Evolutionary conservation across 352 stramenopile genomes (phyloP), one percentile per base, ranked within the genome.

Genomic region (Globisporangium cystogenes): DNA sequence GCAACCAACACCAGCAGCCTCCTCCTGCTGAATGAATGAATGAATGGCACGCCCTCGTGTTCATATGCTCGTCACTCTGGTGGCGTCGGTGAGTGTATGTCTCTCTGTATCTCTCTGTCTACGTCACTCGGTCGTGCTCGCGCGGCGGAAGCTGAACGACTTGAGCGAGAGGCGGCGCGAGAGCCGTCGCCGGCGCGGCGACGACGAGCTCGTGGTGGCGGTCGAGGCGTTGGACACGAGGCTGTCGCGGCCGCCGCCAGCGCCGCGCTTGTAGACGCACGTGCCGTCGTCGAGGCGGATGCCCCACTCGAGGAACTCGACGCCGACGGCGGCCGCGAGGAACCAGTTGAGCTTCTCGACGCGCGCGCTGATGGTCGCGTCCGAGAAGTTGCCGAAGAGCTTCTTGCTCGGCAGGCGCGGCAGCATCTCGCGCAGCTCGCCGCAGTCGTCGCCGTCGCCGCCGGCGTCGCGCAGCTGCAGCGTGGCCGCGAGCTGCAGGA

Each of bases 281-380:
- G 64, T 76, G 48, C 72, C 65, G 43, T 74, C 59, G 54, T 80
- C 70, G 16, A 80, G 59, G 47, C 70, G 70, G 33, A 80, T 80
- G 33, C 70, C 70, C 70, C 70, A 80, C 52, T 76, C 67, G 24
- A 74, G 47, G 56, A 76, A 67, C 42, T 80, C 67, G 29, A 65
- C 53, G 48, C 70, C 70, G 11, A 67, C 74, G 1, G 67, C 70
- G 14, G 67, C 64, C 23, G 74, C 61, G 21, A 80, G 46, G 51
- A 80, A 80, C 51, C 70, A 51, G 58, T 80, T 80, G 14, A 80
- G 57, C 58, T 70, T 72, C 27, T 70, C 40, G 27, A 80, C 53
- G 29, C 70, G 70, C 41, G 70, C 67, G 56, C 73, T 67, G 36
- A 76, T 76, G 29, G 68, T 67, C 40, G 64, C 65, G 37, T 76